Conservation (phyloP, 2,329 filamentous ascomycete species). For the Delphinella strobiligena region DNA sequence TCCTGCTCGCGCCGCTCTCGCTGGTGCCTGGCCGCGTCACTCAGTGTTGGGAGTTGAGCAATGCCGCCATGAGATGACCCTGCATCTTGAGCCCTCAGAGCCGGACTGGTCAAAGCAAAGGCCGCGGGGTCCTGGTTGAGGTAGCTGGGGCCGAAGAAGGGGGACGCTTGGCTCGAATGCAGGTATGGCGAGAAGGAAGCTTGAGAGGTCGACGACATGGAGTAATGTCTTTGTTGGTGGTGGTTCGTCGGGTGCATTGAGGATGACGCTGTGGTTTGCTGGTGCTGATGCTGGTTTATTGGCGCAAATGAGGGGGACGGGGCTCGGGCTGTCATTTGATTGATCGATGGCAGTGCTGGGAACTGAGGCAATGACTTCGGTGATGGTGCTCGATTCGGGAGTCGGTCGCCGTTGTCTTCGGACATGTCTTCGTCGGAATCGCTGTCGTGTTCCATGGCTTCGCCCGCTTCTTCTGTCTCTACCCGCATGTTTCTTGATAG, state of each 20-base stretch:
- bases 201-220: slow-evolving; percentile 25
- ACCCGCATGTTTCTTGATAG: background rate
- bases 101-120: slow-evolving; percentile 22
- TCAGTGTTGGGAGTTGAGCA: background rate
- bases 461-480: background rate
- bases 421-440: slow-evolving; percentile 25
- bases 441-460: slow-evolving; percentile 19
- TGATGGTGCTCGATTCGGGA: slow-evolving; percentile 10
- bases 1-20: slow-evolving; percentile 15
- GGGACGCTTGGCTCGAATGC: slow-evolving; percentile 41
- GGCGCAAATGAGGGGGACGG: slow-evolving; percentile 24
- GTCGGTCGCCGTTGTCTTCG: slow-evolving; percentile 12
- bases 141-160: slow-evolving; percentile 42
- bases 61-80: background rate
- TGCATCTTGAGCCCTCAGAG: slow-evolving; percentile 18
- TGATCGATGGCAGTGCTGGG: slow-evolving; percentile 5
- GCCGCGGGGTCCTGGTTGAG: slow-evolving; percentile 11
- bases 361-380: slow-evolving; percentile 10
- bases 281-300: slow-evolving; percentile 27
- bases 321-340: slow-evolving; percentile 14
- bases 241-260: slow-evolving; percentile 29
- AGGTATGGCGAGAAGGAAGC: slow-evolving; percentile 22
- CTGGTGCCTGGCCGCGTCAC: slow-evolving; percentile 1
- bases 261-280: slow-evolving; percentile 21
- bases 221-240: slow-evolving; percentile 23